Evolutionary conservation across 139 green algal genomes (phyloP).

Genomic region (Chlamydomonas sphaeroides): DNA sequence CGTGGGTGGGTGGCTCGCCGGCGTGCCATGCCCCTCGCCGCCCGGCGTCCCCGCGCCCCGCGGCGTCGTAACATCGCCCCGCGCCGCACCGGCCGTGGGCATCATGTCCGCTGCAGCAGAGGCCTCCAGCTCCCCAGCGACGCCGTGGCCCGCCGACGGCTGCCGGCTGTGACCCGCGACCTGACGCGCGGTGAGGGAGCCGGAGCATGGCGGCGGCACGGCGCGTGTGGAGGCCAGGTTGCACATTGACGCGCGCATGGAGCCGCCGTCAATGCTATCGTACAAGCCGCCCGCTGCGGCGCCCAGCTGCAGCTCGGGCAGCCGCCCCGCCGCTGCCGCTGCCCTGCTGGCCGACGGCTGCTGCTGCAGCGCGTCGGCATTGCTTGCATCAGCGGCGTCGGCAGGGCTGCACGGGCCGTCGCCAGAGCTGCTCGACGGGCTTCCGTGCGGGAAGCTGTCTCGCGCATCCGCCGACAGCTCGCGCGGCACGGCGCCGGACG

Average conservation of each 20-base stretch:
- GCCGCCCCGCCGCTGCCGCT: no score
- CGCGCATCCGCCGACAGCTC: no score
- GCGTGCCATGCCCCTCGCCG: neutral
- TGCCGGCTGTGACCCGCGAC: neutral
- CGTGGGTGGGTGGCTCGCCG: no score
- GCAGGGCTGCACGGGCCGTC: no score
- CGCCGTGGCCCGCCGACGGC: neutral
- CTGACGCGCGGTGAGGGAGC: neutral
- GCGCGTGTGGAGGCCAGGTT: conserved; percentile 20
- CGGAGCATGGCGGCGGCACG: neutral
- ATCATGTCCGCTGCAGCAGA: neutral
- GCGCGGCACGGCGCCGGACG: no score
- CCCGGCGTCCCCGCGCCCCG: neutral
- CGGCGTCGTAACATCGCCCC: neutral
- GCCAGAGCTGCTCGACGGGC: neutral
- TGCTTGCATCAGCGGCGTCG: neutral
- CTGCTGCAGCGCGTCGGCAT: no score
- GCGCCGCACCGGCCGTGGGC: neutral
- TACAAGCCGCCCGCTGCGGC: no score
- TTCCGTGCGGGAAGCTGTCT: no score
- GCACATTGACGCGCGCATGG: neutral
- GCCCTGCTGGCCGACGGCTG: neutral
- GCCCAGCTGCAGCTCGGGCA: neutral
- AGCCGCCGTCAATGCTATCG: neutral
- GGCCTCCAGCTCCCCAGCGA: neutral